These are phyloP conservation scores for Centrapalus pauciflorus DNA, from an alignment of 129 eudicot species.

Conservation along the genomic window DNA sequence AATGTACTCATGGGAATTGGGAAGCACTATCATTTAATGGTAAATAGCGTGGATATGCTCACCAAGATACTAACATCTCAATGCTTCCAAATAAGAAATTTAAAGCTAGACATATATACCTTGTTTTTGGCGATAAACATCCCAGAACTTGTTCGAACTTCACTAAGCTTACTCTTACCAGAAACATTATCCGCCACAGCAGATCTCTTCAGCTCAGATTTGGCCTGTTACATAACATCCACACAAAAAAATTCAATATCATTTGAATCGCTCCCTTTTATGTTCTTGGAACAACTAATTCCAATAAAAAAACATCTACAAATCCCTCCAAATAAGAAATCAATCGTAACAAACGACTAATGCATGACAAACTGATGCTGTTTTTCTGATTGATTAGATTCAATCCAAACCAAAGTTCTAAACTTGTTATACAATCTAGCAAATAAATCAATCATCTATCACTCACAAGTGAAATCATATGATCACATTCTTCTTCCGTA, in stretches of 20 bases:
- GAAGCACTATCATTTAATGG: not conserved
- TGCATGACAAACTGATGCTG: not conserved
- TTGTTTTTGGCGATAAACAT: slow-evolving; percentile 78
- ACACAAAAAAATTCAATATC: slow-evolving; percentile 10
- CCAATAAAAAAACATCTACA: not conserved
- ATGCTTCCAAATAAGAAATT: not conserved
- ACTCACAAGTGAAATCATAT: slow-evolving; percentile 78
- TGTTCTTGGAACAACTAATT: not conserved
- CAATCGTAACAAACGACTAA: not conserved
- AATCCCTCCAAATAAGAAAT: not conserved
- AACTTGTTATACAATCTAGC: not conserved
- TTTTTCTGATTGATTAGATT: not conserved
- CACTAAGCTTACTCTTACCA: slow-evolving; percentile 83
- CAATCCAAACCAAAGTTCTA: not conserved
- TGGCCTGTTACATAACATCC: slow-evolving; percentile 55
- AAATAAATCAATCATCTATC: not conserved
- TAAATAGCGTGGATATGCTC: not conserved
- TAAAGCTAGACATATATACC: slow-evolving; percentile 35
- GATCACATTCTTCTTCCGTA: slow-evolving; percentile 89
- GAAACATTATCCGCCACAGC: slow-evolving; percentile 91
- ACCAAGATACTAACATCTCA: not conserved
- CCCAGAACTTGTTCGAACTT: slow-evolving; percentile 98
- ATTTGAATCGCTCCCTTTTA: slow-evolving; percentile 3
- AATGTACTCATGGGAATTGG: not conserved
- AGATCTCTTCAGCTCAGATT: slow-evolving; percentile 87